A percentile compares a stretch with the other conserved stretches of the same genome.
Conservation (phyloP, 441 rosid genomes). For the Melastoma candidum region DNA sequence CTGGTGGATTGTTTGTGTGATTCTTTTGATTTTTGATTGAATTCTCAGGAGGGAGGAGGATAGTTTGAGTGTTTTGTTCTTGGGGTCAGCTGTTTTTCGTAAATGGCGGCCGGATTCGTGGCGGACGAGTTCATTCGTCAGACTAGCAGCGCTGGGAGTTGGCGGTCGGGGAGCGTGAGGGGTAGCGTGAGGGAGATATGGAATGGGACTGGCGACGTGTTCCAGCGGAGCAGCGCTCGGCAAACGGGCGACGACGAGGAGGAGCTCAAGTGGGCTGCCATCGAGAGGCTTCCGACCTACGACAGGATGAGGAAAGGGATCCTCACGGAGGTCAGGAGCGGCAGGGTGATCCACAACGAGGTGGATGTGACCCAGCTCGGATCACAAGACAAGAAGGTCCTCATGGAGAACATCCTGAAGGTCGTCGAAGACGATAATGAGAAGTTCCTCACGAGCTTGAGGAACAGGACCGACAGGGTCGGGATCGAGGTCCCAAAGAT, state of each 20-base stretch:
- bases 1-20: too few relatives aligned
- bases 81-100: neutral
- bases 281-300: conserved; percentile 54
- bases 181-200: conserved; percentile 36
- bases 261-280: conserved; percentile 61
- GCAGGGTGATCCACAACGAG: conserved; percentile 32
- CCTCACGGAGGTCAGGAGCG: conserved; percentile 31
- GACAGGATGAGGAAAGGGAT: conserved; percentile 37
- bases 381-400: conserved; percentile 29
- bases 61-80: too few relatives aligned
- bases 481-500: conserved; percentile 13
- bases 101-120: conserved; percentile 18
- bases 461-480: conserved; percentile 35
- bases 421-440: conserved; percentile 54
- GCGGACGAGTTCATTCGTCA: conserved; percentile 9
- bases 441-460: conserved; percentile 32
- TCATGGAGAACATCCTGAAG: conserved; percentile 34
- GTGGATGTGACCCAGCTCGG: conserved; percentile 39
- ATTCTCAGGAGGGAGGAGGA: too few relatives aligned
- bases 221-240: conserved; percentile 22
- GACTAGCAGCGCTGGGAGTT: conserved; percentile 23
- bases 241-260: conserved; percentile 46
- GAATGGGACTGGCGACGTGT: conserved; percentile 29
- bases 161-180: conserved; percentile 35
- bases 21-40: too few relatives aligned